Evolutionary conservation across 2,329 filamentous ascomycete genomes (phyloP), one percentile per base, ranked within the genome.

Genomic region (Rhynchosporium agropyri): DNA sequence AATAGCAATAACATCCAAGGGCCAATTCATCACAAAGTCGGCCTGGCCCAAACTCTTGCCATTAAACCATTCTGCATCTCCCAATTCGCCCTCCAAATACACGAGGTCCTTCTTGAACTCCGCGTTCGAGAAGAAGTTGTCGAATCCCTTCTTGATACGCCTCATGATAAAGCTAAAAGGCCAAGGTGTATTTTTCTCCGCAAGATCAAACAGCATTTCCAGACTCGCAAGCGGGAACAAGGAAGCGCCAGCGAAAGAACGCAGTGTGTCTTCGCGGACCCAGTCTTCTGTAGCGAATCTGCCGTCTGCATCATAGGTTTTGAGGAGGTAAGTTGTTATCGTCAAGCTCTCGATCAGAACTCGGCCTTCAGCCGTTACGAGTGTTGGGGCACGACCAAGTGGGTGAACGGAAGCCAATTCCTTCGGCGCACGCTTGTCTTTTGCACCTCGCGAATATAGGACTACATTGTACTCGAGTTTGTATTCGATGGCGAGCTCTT

Each of bases 361-460:
- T 33, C 68, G 60, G 2, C 70, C 72, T 42, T 72, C 70, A n/a
- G 65, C 63, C 28, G 73, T 72, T 46, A 73, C 67, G 68, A 97
- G 78, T 50, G 92, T 78, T 0, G 93, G 93, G 0, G 91, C 91
- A 74, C 96, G 96, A 68, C 93, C 93, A 3, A 97, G 81, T 0
- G 90, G 89, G 72, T 96, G 91, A 33, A 96, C 78, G 2, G 89
- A 86, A 26, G 57, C 31, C 50, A 97, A 82, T 71, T 90, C 88
- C 0, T 85, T 79, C 1, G 91, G 91, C 0, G 92, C 92, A 13
- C 89, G 80, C 71, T 80, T 83, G 63, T 87, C 82, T 63, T 79
- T 72, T 65, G 77, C 77, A 66, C 79, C 74, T 59, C 93, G 88
- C 10, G 48, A 31, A 75, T 90, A 90, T 80, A 89, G 93, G 58